Conservation (phyloP, 1,284 basidiomycete genomes). For the Mycosarcoma mackinlayi region DNA sequence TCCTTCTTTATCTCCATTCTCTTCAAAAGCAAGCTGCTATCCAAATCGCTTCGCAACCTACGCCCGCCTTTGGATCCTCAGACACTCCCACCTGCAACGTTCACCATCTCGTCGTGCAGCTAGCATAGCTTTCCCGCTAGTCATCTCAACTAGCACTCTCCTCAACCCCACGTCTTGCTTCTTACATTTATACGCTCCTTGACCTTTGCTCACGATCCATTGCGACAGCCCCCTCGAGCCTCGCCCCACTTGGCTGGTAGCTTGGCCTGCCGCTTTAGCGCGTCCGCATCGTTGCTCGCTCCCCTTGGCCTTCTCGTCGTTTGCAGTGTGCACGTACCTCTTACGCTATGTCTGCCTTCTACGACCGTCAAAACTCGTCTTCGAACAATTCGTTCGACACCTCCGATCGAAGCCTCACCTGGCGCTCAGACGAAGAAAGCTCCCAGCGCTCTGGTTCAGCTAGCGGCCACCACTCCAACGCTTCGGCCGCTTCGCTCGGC, state of each 20-base stretch:
- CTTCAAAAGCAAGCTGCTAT: neutral
- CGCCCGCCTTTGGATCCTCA: too few relatives aligned
- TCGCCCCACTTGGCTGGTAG: too few relatives aligned
- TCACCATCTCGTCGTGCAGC: too few relatives aligned
- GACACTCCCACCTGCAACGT: too few relatives aligned
- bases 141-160: too few relatives aligned
- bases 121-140: too few relatives aligned
- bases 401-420: slow-evolving; percentile 8
- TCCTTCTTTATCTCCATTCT: neutral
- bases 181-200: too few relatives aligned
- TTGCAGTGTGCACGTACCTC: neutral
- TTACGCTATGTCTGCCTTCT: slow-evolving; percentile 23
- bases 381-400: slow-evolving; percentile 15
- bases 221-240: too few relatives aligned
- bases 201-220: too few relatives aligned
- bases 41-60: too few relatives aligned
- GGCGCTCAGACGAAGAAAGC: neutral
- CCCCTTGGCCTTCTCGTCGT: neutral
- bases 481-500: slow-evolving; percentile 17
- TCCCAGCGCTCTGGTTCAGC: slow-evolving; percentile 1
- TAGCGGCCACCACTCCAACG: slow-evolving; percentile 10
- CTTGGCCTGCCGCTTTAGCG: too few relatives aligned
- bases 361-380: slow-evolving; percentile 11
- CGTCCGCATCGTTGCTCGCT: neutral
- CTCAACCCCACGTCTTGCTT: too few relatives aligned